A percentile compares a stretch with the other conserved stretches of the same genome.
Evolutionary conservation across 2,329 filamentous ascomycete species (phyloP).

Genomic region (Dactylellina cionopaga): DNA sequence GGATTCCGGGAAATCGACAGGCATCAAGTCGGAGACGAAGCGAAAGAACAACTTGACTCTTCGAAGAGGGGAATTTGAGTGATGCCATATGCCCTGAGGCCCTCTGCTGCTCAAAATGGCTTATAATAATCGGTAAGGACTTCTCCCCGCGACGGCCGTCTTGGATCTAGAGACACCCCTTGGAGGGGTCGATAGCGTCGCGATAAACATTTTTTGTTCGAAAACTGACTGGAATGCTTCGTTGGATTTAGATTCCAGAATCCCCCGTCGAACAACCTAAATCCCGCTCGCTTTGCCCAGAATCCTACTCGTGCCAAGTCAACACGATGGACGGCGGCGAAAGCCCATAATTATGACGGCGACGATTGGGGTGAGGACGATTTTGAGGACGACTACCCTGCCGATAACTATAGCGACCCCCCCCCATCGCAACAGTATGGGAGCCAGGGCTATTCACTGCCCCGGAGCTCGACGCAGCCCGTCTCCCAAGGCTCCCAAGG

Average conservation of each 20-base stretch:
- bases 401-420: constrained; percentile 29
- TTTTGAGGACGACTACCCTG: constrained; percentile 30
- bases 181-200: not conserved
- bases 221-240: not conserved
- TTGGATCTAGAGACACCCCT: not conserved
- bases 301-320: constrained; percentile 40
- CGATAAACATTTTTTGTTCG: not conserved
- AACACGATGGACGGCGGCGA: constrained; percentile 43
- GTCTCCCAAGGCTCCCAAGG: constrained; percentile 16
- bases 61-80: not conserved
- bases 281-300: constrained; percentile 42
- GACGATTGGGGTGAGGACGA: constrained; percentile 48
- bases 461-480: constrained; percentile 41
- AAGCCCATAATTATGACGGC: constrained; percentile 44
- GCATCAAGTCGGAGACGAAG: not conserved
- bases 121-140: constrained; percentile 46
- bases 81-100: constrained; percentile 2
- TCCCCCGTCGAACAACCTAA: constrained; percentile 36
- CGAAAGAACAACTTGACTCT: not conserved
- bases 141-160: not conserved
- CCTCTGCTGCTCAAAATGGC: constrained; percentile 12
- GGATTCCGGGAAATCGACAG: not conserved
- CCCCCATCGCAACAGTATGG: not conserved
- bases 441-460: constrained; percentile 7
- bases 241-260: constrained; percentile 29